A percentile compares a stretch with the other conserved stretches of the same genome.
Conservation (phyloP, 2,329 filamentous ascomycete genomes). For the Arachnomyces sp. region DNA sequence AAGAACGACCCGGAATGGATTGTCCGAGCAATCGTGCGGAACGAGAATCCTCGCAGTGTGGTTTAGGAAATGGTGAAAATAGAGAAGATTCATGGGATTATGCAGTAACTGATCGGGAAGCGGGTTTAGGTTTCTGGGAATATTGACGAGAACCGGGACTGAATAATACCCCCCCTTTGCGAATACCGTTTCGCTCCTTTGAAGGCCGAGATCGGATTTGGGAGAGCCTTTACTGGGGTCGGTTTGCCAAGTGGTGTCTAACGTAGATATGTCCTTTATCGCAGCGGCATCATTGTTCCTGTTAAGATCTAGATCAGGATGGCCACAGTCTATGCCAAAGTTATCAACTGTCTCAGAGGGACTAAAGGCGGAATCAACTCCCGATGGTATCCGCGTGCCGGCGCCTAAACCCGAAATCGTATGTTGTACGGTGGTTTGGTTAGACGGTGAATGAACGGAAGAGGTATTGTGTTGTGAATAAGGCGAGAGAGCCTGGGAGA, state of each 20-base stretch:
- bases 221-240: conserved; percentile 16
- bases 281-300: conserved; percentile 63
- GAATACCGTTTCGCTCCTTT: conserved; percentile 43
- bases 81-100: conserved; percentile 73
- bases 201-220: conserved; percentile 43
- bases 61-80: conserved; percentile 67
- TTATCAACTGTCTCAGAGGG: conserved; percentile 14
- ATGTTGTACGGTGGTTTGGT: conserved; percentile 29
- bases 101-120: conserved; percentile 52
- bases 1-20: conserved; percentile 52
- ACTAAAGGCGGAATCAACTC: too few relatives aligned
- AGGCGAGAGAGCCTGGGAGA: too few relatives aligned
- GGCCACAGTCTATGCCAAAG: conserved; percentile 65
- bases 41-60: conserved; percentile 64
- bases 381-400: neutral
- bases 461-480: too few relatives aligned
- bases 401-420: conserved; percentile 4
- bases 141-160: conserved; percentile 57
- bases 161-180: conserved; percentile 60
- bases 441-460: neutral
- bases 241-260: conserved; percentile 20
- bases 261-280: conserved; percentile 44
- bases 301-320: conserved; percentile 60
- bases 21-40: conserved; percentile 54
- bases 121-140: conserved; percentile 49